These are phyloP conservation scores for Apiospora malaysiana DNA, from an alignment of 2,329 filamentous ascomycete genomes.

Conservation along the genomic window DNA sequence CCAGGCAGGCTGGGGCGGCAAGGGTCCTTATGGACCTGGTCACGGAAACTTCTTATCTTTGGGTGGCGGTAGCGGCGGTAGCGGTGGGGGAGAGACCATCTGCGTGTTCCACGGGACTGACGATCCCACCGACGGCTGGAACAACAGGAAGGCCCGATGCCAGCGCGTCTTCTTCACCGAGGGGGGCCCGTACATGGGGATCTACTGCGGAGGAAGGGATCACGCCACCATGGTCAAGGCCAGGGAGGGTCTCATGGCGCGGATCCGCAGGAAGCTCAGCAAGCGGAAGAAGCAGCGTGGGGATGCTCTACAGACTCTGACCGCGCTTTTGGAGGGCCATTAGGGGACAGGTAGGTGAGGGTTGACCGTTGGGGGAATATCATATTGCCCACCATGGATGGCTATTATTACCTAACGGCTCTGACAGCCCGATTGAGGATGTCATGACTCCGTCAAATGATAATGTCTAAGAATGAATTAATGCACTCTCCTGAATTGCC, in stretches of 20 bases:
- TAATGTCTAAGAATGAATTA: constrained; percentile 7
- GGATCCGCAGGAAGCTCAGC: constrained; percentile 17
- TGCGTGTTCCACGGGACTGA: constrained; percentile 41
- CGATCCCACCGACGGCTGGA: constrained; percentile 37
- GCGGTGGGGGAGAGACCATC: constrained; percentile 28
- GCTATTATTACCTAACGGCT: neutral
- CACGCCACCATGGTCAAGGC: constrained; percentile 5
- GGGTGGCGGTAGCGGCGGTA: constrained; percentile 19
- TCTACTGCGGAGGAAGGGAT: constrained; percentile 16
- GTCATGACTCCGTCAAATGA: constrained; percentile 1
- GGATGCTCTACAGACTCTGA: neutral
- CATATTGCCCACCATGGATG: neutral
- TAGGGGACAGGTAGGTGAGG: neutral
- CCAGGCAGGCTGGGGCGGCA: constrained; percentile 27
- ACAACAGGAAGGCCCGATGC: constrained; percentile 36
- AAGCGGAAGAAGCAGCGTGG: constrained; percentile 15
- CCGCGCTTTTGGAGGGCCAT: constrained; percentile 15
- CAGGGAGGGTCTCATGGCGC: constrained; percentile 8
- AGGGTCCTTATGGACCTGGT: constrained; percentile 36
- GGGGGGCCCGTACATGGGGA: constrained; percentile 33
- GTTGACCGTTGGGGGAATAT: neutral
- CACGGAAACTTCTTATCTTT: constrained; percentile 37
- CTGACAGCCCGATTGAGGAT: neutral
- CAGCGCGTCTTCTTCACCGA: constrained; percentile 38
- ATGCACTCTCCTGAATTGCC: neutral